Percentiles rank a stretch among this genome's conserved stretches.
phyloP scores from a whole-genome alignment of 306 rosid species.

The Cucurbita maxima region DNA sequence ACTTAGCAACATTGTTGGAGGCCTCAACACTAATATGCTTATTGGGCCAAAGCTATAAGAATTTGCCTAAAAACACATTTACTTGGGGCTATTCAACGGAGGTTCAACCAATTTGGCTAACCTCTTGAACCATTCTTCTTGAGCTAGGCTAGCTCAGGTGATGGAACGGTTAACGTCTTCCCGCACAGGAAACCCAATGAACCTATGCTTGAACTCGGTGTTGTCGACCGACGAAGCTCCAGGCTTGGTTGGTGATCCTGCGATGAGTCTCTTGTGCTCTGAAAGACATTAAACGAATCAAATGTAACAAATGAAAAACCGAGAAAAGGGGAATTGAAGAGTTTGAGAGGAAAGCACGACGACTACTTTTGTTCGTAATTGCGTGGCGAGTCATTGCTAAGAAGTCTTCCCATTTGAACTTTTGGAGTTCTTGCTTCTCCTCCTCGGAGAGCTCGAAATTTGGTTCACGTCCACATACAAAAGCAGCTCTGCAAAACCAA shows the following conservation, averaged over 20 bases:
- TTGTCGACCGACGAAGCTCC: conserved; percentile 22
- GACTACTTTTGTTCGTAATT: conserved; percentile 66
- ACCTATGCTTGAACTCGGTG: conserved; percentile 27
- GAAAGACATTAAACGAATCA: not conserved
- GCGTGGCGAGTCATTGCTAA: conserved; percentile 64
- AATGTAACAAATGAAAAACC: not conserved
- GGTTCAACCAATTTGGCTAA: conserved; percentile 25
- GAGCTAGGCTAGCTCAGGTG: conserved; percentile 21
- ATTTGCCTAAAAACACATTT: conserved; percentile 12
- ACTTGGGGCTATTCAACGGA: conserved; percentile 16
- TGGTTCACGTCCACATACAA: conserved; percentile 92
- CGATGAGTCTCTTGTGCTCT: conserved; percentile 48
- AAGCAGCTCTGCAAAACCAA: conserved; percentile 60
- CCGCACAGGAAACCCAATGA: conserved; percentile 17
- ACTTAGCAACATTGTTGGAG: not conserved
- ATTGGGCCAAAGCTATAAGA: not conserved
- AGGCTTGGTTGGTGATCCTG: conserved; percentile 17
- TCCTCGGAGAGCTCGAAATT: conserved; percentile 66
- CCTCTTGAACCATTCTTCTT: conserved; percentile 26
- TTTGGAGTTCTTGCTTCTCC: conserved; percentile 55
- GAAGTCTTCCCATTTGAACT: conserved; percentile 83
- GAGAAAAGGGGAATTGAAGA: not conserved
- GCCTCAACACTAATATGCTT: not conserved
- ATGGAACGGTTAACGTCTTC: conserved; percentile 36
- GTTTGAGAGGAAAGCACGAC: not conserved